Conservation (phyloP, 2,329 filamentous ascomycete genomes). For the Elsinoe batatas region DNA sequence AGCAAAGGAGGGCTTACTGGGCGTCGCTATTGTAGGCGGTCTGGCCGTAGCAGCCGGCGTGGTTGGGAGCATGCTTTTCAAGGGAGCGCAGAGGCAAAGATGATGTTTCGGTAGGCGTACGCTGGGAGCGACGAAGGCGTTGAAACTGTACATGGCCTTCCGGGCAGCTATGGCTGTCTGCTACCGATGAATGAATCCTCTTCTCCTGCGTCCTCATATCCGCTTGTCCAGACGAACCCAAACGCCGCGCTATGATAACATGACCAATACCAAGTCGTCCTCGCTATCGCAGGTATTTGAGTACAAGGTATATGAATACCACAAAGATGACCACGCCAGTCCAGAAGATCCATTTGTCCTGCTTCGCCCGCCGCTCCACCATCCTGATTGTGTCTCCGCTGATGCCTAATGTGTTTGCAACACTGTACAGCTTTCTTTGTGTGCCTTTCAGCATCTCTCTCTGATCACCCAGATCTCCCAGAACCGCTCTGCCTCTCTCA, state of each 20-base stretch:
- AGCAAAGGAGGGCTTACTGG: slow-evolving; percentile 84
- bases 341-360: slow-evolving; percentile 98
- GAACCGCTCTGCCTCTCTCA: slow-evolving; percentile 77
- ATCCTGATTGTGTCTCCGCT: slow-evolving; percentile 95
- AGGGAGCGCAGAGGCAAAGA: slow-evolving; percentile 54
- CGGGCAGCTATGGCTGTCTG: neutral
- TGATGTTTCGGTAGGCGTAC: neutral
- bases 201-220: neutral
- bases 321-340: slow-evolving; percentile 79
- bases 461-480: slow-evolving; percentile 81
- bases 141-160: neutral
- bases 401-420: slow-evolving; percentile 86
- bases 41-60: slow-evolving; percentile 89
- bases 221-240: neutral
- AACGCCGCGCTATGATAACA: slow-evolving; percentile 11
- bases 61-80: slow-evolving; percentile 76
- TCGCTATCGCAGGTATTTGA: slow-evolving; percentile 69
- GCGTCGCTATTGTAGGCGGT: slow-evolving; percentile 88
- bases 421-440: slow-evolving; percentile 79
- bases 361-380: slow-evolving; percentile 81
- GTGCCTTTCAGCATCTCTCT: slow-evolving; percentile 92
- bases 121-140: neutral
- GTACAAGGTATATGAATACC: slow-evolving; percentile 78
- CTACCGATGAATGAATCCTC: neutral
- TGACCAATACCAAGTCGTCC: neutral